A percentile compares a stretch with the other conserved stretches of the same genome.
phyloP scores from a whole-genome alignment of 139 green algal genomes.

The Chlamydomonas asymmetrica region DNA sequence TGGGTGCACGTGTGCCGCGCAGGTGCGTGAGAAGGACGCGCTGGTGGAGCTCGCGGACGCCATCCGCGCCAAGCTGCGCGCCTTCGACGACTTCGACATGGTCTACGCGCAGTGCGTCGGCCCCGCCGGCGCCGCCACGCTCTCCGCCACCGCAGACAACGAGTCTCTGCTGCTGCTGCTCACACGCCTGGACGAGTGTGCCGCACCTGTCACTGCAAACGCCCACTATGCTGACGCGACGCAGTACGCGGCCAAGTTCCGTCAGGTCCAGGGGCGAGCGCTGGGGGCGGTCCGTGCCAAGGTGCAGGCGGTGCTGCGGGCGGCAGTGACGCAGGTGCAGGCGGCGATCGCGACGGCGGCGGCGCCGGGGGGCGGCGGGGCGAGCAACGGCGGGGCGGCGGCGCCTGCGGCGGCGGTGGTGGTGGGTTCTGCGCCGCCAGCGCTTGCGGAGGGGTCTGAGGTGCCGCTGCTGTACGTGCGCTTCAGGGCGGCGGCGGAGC shows the following conservation, averaged over 20 bases:
- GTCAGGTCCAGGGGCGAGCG: constrained; percentile 64
- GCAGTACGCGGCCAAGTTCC: constrained; percentile 85
- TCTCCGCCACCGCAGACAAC: constrained; percentile 50
- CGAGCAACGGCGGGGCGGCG: neutral
- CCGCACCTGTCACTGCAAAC: constrained; percentile 77
- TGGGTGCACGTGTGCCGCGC: no score
- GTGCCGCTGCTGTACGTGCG: constrained; percentile 91
- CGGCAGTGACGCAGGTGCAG: constrained; percentile 35
- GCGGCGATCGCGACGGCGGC: constrained; percentile 7
- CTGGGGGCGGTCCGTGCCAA: constrained; percentile 69
- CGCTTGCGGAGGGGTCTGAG: constrained; percentile 74
- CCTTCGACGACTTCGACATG: constrained; percentile 96
- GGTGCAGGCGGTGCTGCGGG: constrained; percentile 66
- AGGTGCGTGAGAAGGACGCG: constrained; percentile 69
- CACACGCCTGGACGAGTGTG: constrained; percentile 87
- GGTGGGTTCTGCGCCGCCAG: constrained; percentile 1
- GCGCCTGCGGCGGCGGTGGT: neutral
- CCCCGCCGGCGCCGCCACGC: constrained; percentile 61
- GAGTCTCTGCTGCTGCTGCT: constrained; percentile 80
- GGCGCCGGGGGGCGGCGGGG: neutral
- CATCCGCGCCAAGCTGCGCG: constrained; percentile 73
- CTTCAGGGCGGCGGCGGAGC: constrained; percentile 88
- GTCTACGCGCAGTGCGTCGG: constrained; percentile 69
- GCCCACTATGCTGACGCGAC: constrained; percentile 85
- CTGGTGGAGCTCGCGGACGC: constrained; percentile 74